Conservation (phyloP, 2,329 filamentous ascomycete species). For the Ceratocystis lukuohia region DNA sequence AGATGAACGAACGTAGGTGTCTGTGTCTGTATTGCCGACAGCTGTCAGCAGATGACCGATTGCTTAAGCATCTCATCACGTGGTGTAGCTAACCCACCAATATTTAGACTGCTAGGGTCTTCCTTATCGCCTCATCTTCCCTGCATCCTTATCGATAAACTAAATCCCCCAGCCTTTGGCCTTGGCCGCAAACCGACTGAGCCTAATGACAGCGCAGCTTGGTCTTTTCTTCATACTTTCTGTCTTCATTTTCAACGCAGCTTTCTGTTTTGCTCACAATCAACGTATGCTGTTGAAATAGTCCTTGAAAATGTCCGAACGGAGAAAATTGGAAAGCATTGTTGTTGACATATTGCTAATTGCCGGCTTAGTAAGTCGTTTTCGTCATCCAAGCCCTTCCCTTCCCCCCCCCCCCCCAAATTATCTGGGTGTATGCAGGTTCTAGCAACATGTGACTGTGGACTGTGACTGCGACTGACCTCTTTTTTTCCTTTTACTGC, state of each 20-base stretch:
- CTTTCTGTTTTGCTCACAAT: not conserved
- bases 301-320: constrained; percentile 18
- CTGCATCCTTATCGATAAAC: not conserved
- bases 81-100: not conserved
- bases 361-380: constrained; percentile 19
- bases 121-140: not conserved
- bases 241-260: not conserved
- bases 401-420: not conserved
- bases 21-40: not conserved
- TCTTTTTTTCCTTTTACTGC: not conserved
- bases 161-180: constrained; percentile 4
- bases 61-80: not conserved
- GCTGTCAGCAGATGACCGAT: not conserved
- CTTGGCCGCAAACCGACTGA: not conserved
- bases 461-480: constrained; percentile 5
- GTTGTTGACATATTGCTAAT: constrained; percentile 21
- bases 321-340: constrained; percentile 20
- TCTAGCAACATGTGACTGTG: not conserved
- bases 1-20: not conserved
- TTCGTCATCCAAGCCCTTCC: not conserved
- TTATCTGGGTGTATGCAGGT: too few relatives aligned
- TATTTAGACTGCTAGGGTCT: not conserved
- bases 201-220: constrained; percentile 1
- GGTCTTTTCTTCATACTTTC: constrained; percentile 1
- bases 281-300: not conserved